Evolutionary conservation across 495 filamentous ascomycete genomes (phyloP).

Genomic region (Penicillium macrosclerotiorum): DNA sequence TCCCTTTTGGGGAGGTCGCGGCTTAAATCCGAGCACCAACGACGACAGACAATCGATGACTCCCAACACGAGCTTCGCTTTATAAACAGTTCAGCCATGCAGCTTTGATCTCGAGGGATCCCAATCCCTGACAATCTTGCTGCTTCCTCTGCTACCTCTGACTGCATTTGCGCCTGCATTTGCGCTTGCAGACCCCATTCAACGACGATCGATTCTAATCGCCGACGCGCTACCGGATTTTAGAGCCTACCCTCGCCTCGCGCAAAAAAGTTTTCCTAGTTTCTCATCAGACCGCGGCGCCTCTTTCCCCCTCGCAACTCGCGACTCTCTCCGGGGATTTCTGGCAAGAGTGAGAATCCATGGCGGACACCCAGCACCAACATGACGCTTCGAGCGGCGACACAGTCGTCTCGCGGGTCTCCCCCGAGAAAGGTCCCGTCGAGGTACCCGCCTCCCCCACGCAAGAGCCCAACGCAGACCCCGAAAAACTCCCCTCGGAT

Average conservation of each 20-base stretch:
- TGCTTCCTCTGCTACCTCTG: not conserved
- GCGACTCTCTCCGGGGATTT: not conserved
- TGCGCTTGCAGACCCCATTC: not conserved
- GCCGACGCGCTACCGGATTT: constrained; percentile 10
- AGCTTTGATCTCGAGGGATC: not conserved
- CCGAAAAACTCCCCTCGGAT: no score
- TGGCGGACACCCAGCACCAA: constrained; percentile 9
- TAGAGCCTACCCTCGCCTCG: not conserved
- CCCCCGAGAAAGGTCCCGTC: constrained; percentile 9
- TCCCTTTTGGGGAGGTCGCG: not conserved
- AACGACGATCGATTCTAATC: constrained; percentile 11
- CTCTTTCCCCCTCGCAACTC: not conserved
- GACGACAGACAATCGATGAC: not conserved
- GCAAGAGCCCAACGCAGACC: not conserved
- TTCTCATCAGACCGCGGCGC: not conserved
- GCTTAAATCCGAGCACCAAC: constrained; percentile 5
- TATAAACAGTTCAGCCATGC: not conserved
- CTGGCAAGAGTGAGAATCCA: no score
- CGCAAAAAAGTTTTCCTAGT: constrained; percentile 5
- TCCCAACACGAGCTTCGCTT: not conserved
- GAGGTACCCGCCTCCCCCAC: constrained; percentile 2
- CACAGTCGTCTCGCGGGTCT: constrained; percentile 10
- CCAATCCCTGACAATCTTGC: not conserved
- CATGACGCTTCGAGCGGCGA: constrained; percentile 20
- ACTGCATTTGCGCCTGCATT: no score